Evolutionary conservation across 805 yeast species (phyloP).

Genomic region (Teunomyces barrocoloradensis): DNA sequence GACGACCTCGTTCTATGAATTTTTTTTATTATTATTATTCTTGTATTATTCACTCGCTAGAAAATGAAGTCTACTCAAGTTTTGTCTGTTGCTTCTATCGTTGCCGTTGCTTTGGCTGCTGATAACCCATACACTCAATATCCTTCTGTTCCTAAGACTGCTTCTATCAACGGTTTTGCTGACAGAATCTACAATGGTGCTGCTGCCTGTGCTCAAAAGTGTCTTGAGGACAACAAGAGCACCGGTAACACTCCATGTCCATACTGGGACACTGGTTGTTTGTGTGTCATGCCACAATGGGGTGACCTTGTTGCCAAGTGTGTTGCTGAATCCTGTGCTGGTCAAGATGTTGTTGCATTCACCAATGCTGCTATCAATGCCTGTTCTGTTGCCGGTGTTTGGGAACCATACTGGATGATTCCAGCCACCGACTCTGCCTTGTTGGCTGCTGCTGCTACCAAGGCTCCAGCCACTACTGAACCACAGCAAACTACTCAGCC

Average conservation of each 20-base stretch:
- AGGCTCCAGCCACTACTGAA: slow-evolving; percentile 11
- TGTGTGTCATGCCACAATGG: slow-evolving; percentile 41
- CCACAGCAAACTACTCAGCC: background rate
- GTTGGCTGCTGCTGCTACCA: slow-evolving; percentile 23
- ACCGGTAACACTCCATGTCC: slow-evolving; percentile 40
- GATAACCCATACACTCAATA: slow-evolving; percentile 38
- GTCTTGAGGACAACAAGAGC: slow-evolving; percentile 31
- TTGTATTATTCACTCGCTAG: background rate
- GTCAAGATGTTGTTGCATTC: slow-evolving; percentile 28
- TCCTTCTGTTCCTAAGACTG: slow-evolving; percentile 47
- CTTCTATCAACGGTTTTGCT: slow-evolving; percentile 47
- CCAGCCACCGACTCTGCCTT: slow-evolving; percentile 22
- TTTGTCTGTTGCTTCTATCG: slow-evolving; percentile 7
- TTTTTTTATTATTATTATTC: background rate
- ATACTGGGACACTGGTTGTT: slow-evolving; percentile 47
- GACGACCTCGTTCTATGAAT: background rate
- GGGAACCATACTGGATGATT: slow-evolving; percentile 32
- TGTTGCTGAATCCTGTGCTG: slow-evolving; percentile 23
- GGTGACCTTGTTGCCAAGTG: slow-evolving; percentile 34
- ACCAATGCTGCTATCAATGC: slow-evolving; percentile 29
- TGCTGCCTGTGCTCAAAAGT: slow-evolving; percentile 41
- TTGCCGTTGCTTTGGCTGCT: slow-evolving; percentile 15
- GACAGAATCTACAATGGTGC: slow-evolving; percentile 38
- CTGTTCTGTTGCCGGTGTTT: slow-evolving; percentile 36
- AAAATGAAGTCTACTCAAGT: slow-evolving; percentile 1